A percentile compares a stretch with the other conserved stretches of the same genome.
These are phyloP conservation scores for Suhomyces bokatorum DNA, from an alignment of 1,139 yeast genomes.

Conservation along the genomic window DNA sequence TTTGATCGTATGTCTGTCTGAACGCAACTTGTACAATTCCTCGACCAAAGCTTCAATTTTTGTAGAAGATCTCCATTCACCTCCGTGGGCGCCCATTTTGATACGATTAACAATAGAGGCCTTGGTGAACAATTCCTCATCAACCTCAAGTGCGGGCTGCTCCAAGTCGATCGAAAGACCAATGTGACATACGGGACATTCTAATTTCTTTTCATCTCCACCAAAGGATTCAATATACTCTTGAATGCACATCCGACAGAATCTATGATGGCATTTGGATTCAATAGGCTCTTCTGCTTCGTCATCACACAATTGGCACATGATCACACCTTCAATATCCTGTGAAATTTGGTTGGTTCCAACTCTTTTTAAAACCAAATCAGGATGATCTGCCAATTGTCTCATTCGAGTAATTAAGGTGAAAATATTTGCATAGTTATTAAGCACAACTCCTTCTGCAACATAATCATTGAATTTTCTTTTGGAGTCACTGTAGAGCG, in stretches of 20 bases:
- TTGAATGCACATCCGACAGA: constrained; percentile 86
- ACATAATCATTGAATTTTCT: constrained; percentile 86
- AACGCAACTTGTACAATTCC: constrained; percentile 81
- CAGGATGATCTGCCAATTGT: constrained; percentile 97
- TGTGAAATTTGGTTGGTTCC: constrained; percentile 42
- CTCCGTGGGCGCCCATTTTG: constrained; percentile 68
- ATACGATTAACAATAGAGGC: constrained; percentile 89
- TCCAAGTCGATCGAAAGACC: constrained; percentile 85
- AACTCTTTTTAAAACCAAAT: constrained; percentile 75
- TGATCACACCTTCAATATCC: constrained; percentile 59
- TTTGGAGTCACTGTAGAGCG: constrained; percentile 82
- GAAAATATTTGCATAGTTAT: constrained; percentile 94
- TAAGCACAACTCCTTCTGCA: constrained; percentile 91
- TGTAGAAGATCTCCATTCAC: constrained; percentile 88
- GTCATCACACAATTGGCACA: constrained; percentile 93
- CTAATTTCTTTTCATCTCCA: constrained; percentile 51
- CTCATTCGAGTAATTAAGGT: constrained; percentile 96
- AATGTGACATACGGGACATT: constrained; percentile 96
- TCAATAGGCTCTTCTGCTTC: constrained; percentile 97
- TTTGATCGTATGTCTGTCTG: constrained; percentile 85
- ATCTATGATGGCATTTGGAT: constrained; percentile 88
- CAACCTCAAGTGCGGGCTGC: constrained; percentile 83
- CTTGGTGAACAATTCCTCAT: constrained; percentile 61
- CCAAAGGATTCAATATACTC: constrained; percentile 91
- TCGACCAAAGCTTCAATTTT: constrained; percentile 95